phyloP scores from a whole-genome alignment of 768 basidiomycete genomes.

The Termitomyces sp. region DNA sequence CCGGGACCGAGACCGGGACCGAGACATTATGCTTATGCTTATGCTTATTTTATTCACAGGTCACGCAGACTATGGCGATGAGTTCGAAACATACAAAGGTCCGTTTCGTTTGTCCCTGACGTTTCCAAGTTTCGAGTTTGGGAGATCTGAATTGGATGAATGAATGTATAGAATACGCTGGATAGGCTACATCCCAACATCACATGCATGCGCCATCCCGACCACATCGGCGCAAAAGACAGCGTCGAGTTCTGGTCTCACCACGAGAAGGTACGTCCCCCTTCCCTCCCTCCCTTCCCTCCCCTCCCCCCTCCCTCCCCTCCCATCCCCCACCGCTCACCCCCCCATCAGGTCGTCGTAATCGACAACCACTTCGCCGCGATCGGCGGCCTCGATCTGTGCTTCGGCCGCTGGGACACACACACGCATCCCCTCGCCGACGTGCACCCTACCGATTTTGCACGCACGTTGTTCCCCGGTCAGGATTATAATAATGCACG shows the following conservation, averaged over 20 bases:
- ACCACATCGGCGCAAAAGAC: conserved; percentile 85
- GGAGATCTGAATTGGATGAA: not conserved
- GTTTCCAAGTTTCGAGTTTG: too few relatives aligned
- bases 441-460: conserved; percentile 85
- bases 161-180: conserved; percentile 52
- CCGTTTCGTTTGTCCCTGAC: too few relatives aligned
- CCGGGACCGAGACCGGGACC: not conserved
- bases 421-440: conserved; percentile 89
- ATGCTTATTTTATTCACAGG: conserved; percentile 35
- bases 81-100: conserved; percentile 83
- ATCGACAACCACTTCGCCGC: conserved; percentile 86
- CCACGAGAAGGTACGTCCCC: conserved; percentile 68
- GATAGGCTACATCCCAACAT: conserved; percentile 88
- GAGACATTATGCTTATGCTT: too few relatives aligned
- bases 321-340: not conserved
- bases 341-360: conserved; percentile 55
- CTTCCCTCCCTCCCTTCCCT: not conserved
- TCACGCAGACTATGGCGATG: conserved; percentile 91
- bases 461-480: conserved; percentile 84
- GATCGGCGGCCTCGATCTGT: conserved; percentile 93
- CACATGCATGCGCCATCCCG: conserved; percentile 85
- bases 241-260: conserved; percentile 88
- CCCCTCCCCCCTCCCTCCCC: too few relatives aligned
- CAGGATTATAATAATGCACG: conserved; percentile 94
- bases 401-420: conserved; percentile 97